phyloP scores from a whole-genome alignment of 495 filamentous ascomycete genomes.

The Xylaria bambusicola region DNA sequence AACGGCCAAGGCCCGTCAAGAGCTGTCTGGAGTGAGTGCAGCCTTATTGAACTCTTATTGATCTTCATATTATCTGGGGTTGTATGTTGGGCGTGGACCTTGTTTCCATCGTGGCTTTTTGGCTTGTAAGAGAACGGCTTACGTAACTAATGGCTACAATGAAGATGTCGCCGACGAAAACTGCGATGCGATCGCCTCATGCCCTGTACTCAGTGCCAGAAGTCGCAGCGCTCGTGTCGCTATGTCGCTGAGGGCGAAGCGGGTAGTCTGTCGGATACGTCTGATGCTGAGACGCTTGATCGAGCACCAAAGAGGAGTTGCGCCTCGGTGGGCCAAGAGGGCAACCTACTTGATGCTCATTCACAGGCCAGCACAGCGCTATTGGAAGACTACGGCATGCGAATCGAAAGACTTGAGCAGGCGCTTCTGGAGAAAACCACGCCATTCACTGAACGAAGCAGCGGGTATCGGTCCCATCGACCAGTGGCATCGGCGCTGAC shows the following conservation, averaged over 20 bases:
- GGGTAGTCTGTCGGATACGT: constrained; percentile 36
- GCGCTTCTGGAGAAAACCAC: constrained; percentile 29
- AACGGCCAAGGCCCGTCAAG: constrained; percentile 47
- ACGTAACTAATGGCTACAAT: not conserved
- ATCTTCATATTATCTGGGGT: too few species aligned
- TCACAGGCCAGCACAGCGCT: constrained; percentile 21
- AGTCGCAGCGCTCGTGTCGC: constrained; percentile 42
- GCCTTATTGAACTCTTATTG: not conserved
- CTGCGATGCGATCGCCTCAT: constrained; percentile 59
- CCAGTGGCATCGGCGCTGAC: constrained; percentile 31
- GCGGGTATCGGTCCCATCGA: constrained; percentile 16
- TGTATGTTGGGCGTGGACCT: not conserved
- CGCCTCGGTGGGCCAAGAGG: constrained; percentile 19
- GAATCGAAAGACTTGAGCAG: constrained; percentile 39
- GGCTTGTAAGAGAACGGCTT: not conserved
- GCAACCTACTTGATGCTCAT: constrained; percentile 13
- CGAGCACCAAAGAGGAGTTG: constrained; percentile 35
- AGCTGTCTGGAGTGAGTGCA: constrained; percentile 38
- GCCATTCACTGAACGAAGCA: constrained; percentile 22
- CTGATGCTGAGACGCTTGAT: constrained; percentile 35
- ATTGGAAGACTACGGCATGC: constrained; percentile 34
- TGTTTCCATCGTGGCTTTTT: not conserved
- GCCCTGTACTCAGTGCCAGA: constrained; percentile 60
- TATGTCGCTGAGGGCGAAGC: constrained; percentile 38
- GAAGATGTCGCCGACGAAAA: constrained; percentile 57